These are phyloP conservation scores for Nicotiana noctiflora DNA, from an alignment of 257 asterid species.

Conservation along the genomic window DNA sequence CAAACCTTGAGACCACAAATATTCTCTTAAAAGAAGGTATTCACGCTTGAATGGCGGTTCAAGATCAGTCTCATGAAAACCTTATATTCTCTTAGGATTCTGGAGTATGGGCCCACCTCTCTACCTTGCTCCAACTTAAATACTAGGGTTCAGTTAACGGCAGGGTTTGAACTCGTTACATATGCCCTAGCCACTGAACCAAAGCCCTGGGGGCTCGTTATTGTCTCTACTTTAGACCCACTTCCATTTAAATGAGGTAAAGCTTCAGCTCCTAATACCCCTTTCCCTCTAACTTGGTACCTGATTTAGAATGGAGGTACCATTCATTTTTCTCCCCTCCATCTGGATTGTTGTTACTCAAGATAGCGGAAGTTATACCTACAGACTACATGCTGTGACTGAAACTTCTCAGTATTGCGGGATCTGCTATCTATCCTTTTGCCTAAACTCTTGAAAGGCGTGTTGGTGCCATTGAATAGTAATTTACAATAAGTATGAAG, in stretches of 20 bases:
- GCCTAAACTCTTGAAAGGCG: not conserved
- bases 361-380: not conserved
- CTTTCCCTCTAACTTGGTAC: not conserved
- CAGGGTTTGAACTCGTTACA: not conserved
- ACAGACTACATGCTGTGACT: not conserved
- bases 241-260: conserved; percentile 1
- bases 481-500: not conserved
- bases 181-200: not conserved
- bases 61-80: too few species aligned
- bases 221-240: not conserved
- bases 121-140: not conserved
- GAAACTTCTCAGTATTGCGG: not conserved
- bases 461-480: not conserved
- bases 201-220: not conserved
- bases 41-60: too few species aligned
- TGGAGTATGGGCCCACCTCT: not conserved
- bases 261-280: not conserved
- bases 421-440: not conserved
- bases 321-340: not conserved
- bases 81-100: too few species aligned
- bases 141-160: not conserved
- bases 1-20: not conserved
- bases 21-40: too few species aligned
- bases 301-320: not conserved
- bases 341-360: not conserved